Base-by-base conservation (phyloP, 306 rosid species). In the Acacia melanoxylon region DNA sequence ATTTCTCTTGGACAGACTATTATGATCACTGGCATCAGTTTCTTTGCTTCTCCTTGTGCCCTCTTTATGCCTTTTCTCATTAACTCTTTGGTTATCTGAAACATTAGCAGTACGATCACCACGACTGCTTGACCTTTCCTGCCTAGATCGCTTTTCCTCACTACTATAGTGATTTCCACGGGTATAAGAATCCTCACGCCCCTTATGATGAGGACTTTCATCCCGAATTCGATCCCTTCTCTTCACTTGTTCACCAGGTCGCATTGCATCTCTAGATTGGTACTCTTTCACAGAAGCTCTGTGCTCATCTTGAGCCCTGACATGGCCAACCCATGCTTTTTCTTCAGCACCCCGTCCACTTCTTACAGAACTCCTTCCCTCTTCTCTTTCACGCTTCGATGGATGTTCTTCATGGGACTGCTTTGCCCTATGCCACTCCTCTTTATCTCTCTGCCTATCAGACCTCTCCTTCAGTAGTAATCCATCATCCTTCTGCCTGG, bases 361-460 rank as follows among this genome's bases (percentile, higher is more conserved):
- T 89, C 97, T 92, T 78, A 83, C 52, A 77, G 91, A 78, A 81
- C 82, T 85, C 58, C 97, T 83, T 77, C 94, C 97, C 52, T 95
- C 99, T 75, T 93, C 97, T 87, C 97, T 87, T 76, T 93, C 97
- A 33, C 94, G 93, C 90, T 91, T 96, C 31, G 91, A 79, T 85
- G 83, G 72, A 72, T 79, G 91, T 83, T 91, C 99, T 86, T 93
- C 98, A 76, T 91, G 93, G 75, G 94, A 68, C 75, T 89, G 97
- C 84, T 93, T 95, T 77, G 81, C 20, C 86, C 98, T 86, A 56
- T 85, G 94, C 99, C 99, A 93, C 58, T 95, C 97, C 75, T 92
- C 98, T 85, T 88, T 91, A 76, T 93, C 99, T 88, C 98, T 91
- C 81, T 49, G 97, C 85, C 92, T 87, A 78, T 96, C 98, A 19